Base-by-base conservation (phyloP, 495 filamentous ascomycete genomes). In the Alectoria sarmentosa region DNA sequence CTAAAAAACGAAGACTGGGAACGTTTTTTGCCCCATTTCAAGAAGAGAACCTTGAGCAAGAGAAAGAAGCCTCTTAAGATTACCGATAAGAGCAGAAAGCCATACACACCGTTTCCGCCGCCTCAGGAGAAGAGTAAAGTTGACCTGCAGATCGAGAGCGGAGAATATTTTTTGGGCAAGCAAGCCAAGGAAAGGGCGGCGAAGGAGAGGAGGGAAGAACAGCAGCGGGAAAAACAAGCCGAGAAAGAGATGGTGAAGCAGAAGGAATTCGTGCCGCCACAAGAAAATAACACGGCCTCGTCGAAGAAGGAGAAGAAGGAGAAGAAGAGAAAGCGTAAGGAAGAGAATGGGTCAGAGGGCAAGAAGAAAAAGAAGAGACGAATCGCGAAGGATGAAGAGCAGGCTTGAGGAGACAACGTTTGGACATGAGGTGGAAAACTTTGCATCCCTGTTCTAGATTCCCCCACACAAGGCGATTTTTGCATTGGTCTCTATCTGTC, bases 21-120 rank as follows among this genome's bases (percentile, higher is more conserved):
- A 68, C 88, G 95, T 11, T 99, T 97, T 78, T 79, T 99, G 39
- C 94, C 94, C 30, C 90, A 98, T 74, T 98, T 97, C 82, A 98
- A 97, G 86, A 96, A 94, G 80, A 83, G 91, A 65, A 96, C 86
- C 54, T 82, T 97, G 62, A 90, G 84, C 75, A 92, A 92, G 81
- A 83, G 95, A 69, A 83, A 84, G 66, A 84, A 84, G 70, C 94
- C 94, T 4, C 83, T 84, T 78, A 92, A 91, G 76, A 86, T 99
- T 65, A 88, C 84, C 54, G 92, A 99, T 78, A 99, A 98, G 82
- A 77, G 80, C 72, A 96, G 94, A 83, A 98, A 96, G 83, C 76
- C 82, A 14, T 97, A 96, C 79, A 97, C 93, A 59, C 90, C 89
- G 38, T 90, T 86, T 77, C 84, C 80, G 58, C 83, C 83, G 63